phyloP scores from a whole-genome alignment of 1,284 basidiomycete genomes.

The Athelia psychrophila region DNA sequence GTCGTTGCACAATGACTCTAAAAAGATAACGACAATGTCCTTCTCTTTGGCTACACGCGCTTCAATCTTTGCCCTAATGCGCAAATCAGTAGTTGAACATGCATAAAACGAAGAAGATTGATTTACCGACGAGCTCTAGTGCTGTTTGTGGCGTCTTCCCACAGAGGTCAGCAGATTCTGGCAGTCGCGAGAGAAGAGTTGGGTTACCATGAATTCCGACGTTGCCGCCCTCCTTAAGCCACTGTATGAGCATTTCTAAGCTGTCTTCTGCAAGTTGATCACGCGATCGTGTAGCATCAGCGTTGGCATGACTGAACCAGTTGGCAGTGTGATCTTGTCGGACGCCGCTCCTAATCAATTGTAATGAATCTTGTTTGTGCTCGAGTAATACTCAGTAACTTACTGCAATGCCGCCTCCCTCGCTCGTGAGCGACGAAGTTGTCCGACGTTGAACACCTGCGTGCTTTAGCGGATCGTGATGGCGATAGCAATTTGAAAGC shows the following conservation, averaged over 20 bases:
- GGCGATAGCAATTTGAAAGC: background rate
- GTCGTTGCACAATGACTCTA: constrained; percentile 95
- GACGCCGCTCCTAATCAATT: constrained; percentile 59
- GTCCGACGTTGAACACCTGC: constrained; percentile 97
- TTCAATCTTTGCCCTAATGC: constrained; percentile 70
- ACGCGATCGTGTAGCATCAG: constrained; percentile 73
- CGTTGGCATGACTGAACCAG: constrained; percentile 91
- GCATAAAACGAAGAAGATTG: background rate
- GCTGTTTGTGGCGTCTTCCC: constrained; percentile 90
- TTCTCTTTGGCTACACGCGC: constrained; percentile 86
- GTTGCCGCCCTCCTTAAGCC: constrained; percentile 95
- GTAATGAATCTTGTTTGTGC: background rate
- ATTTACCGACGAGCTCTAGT: constrained; percentile 70
- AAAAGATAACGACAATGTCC: constrained; percentile 88
- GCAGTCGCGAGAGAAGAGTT: constrained; percentile 8
- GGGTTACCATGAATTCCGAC: constrained; percentile 92
- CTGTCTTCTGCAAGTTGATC: constrained; percentile 91
- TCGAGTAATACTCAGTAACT: constrained; percentile 18
- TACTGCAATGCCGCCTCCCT: constrained; percentile 74
- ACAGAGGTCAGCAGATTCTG: constrained; percentile 11
- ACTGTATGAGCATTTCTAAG: constrained; percentile 91
- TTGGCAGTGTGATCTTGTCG: constrained; percentile 89
- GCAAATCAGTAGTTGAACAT: background rate
- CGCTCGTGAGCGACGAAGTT: constrained; percentile 87
- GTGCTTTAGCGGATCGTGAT: constrained; percentile 2